These are phyloP conservation scores for Cinnamomum micranthum DNA, from an alignment of 164 flowering plant genomes.

Conservation along the genomic window DNA sequence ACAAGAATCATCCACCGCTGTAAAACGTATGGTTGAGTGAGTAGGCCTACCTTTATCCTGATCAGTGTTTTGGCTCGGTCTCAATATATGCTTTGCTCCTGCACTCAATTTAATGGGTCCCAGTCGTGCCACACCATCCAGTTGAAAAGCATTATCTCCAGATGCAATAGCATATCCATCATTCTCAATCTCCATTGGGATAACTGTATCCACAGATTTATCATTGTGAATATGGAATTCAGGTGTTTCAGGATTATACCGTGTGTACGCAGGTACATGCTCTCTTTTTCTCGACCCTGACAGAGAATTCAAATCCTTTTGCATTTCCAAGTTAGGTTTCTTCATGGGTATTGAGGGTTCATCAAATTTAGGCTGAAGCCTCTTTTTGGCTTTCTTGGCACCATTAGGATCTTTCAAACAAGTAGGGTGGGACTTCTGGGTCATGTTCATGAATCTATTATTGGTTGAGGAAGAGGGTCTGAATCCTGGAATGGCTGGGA, in stretches of 20 bases:
- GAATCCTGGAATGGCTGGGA: conserved; percentile 28
- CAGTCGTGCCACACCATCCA: conserved; percentile 24
- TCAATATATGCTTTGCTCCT: conserved; percentile 59
- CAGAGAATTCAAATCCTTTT: conserved; percentile 17
- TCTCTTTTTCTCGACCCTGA: conserved; percentile 7
- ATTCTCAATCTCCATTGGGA: conserved; percentile 10
- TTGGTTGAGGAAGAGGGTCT: conserved; percentile 16
- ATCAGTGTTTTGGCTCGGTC: conserved; percentile 37
- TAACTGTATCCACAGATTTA: conserved; percentile 12
- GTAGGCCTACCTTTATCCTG: conserved; percentile 29
- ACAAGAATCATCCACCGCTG: conserved; percentile 15
- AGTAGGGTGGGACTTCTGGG: conserved; percentile 15
- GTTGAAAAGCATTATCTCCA: conserved; percentile 15
- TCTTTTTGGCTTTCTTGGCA: conserved; percentile 34
- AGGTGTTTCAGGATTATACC: conserved; percentile 9
- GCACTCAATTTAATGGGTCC: conserved; percentile 56
- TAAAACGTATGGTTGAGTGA: conserved; percentile 41
- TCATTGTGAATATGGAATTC: conserved; percentile 21
- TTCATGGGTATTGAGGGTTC: conserved; percentile 24
- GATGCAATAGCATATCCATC: conserved; percentile 8
- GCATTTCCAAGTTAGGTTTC: conserved; percentile 26
- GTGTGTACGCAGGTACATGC: not conserved
- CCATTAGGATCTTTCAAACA: conserved; percentile 14
- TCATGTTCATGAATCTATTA: conserved; percentile 17
- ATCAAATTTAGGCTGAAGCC: conserved; percentile 22